phyloP scores from a whole-genome alignment of 2,329 filamentous ascomycete species.

The Paecilomyces formosus region DNA sequence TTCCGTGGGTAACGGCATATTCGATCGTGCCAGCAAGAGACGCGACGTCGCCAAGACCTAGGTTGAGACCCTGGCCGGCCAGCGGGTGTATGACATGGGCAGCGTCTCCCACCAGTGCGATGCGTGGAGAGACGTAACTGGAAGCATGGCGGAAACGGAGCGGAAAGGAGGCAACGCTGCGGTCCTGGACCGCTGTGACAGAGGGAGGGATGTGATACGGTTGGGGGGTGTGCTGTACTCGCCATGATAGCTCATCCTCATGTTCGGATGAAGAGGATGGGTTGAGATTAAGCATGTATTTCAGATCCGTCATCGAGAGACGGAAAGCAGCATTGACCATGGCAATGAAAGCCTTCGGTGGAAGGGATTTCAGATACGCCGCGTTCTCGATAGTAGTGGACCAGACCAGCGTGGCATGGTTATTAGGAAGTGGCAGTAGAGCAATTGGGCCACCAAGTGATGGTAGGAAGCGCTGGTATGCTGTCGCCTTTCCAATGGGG shows the following conservation, averaged over 20 bases:
- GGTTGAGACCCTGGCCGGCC: conserved; percentile 88
- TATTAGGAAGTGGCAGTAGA: conserved; percentile 79
- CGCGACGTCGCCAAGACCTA: conserved; percentile 82
- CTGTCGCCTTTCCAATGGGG: conserved; percentile 53
- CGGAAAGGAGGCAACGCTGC: conserved; percentile 81
- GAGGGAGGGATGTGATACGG: conserved; percentile 55
- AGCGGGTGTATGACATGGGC: conserved; percentile 94
- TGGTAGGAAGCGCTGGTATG: conserved; percentile 92
- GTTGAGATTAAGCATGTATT: conserved; percentile 66
- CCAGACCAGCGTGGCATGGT: conserved; percentile 84
- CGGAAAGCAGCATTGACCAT: conserved; percentile 94
- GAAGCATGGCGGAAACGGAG: conserved; percentile 89
- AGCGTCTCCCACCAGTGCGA: conserved; percentile 87
- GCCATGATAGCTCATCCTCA: conserved; percentile 76
- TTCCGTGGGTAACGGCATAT: conserved; percentile 70
- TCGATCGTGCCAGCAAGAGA: conserved; percentile 68
- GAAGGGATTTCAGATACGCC: conserved; percentile 67
- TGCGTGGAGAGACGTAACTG: conserved; percentile 81
- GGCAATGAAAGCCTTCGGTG: conserved; percentile 65
- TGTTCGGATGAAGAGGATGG: conserved; percentile 39
- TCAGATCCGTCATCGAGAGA: conserved; percentile 68
- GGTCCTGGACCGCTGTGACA: conserved; percentile 65
- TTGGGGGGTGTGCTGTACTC: conserved; percentile 61
- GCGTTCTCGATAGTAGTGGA: conserved; percentile 80
- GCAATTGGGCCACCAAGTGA: conserved; percentile 73